Evolutionary conservation across 1,139 yeast genomes (phyloP), one percentile per base, ranked within the genome.

Genomic region (Hyphopichia wangnamkhiaoensis): DNA sequence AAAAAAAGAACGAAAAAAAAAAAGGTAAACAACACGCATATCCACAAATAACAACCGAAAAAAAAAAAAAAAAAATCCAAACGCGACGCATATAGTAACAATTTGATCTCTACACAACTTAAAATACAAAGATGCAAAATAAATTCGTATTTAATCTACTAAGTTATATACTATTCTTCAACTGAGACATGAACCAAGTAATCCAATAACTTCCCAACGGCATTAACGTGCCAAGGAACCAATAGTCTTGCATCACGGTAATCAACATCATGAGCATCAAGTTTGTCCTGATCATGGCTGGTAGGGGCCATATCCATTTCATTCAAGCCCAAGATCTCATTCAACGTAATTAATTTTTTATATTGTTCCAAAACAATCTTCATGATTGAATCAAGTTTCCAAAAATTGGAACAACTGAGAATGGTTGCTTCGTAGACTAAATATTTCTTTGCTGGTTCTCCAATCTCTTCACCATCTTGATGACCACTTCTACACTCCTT

Each of bases 181-280:
- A 72, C 76, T 32, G 63, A 59, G 4, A 73, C 56, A 48, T 72
- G 77, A 3, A 65, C 66, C 48, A 73, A 58, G 46, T 71, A 71
- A 32, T 71, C 76, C 52, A 84, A 58, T 49, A 82, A 71, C 54
- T 85, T 87, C 24, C 78, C 75, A 5, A 88, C 95, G 0, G 95
- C 88, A 23, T 79, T 67, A 23, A 88, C 74, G 59, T 89, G 96
- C 89, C 95, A 86, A n/a, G 97, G 97, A 2, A 83, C 66, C 14
- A 36, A n/a, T 15, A 37, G 24, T 30, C 30, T 31, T 20, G 44
- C 25, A 29, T 24, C 29, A 73, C 63, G 0, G 73, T 64, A 54
- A n/a, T 40, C 51, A 2, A 37, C 54, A 12, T 52, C 53, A 2
- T 34, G 44, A 9, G 35, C 45, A 34, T 30, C 38, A 16, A 31